phyloP scores from a whole-genome alignment of 164 flowering plant genomes.

The Macadamia tetraphylla region DNA sequence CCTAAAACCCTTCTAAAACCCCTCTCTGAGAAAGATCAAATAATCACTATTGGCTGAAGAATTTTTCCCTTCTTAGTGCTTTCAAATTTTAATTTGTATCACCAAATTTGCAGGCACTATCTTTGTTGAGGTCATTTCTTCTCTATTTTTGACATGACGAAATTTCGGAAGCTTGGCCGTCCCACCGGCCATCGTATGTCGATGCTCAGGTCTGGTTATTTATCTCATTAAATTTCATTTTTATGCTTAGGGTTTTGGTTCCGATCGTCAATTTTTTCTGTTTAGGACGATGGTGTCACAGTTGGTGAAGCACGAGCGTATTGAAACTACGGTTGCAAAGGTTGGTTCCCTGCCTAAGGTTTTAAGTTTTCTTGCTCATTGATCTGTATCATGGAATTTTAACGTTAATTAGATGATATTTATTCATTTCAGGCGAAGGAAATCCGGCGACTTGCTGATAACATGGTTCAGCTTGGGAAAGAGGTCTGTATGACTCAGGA shows the following conservation, averaged over 20 bases:
- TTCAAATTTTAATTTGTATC: too few relatives aligned
- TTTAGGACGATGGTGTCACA: conserved; percentile 93
- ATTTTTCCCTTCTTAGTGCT: too few relatives aligned
- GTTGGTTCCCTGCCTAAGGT: conserved; percentile 17
- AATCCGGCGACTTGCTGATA: conserved; percentile 80
- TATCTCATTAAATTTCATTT: neutral
- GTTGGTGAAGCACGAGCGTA: conserved; percentile 89
- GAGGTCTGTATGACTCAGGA: conserved; percentile 43
- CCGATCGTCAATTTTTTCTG: neutral
- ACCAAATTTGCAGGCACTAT: neutral
- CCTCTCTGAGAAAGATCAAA: too few relatives aligned
- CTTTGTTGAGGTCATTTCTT: neutral
- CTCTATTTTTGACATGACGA: conserved; percentile 35
- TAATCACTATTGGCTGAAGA: too few relatives aligned
- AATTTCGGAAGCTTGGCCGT: conserved; percentile 67
- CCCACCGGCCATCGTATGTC: conserved; percentile 77
- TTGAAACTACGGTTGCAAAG: conserved; percentile 94
- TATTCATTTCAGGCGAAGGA: conserved; percentile 67
- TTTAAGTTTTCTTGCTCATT: neutral
- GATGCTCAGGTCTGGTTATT: conserved; percentile 57
- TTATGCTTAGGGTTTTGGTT: conserved; percentile 1
- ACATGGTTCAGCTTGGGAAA: conserved; percentile 90
- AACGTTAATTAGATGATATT: neutral
- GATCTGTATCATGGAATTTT: too few relatives aligned
- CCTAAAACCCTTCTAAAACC: too few relatives aligned